A percentile compares a stretch with the other conserved stretches of the same genome.
These are phyloP conservation scores for Ophiostoma montium DNA, from an alignment of 2,329 filamentous ascomycete genomes.

Conservation along the genomic window DNA sequence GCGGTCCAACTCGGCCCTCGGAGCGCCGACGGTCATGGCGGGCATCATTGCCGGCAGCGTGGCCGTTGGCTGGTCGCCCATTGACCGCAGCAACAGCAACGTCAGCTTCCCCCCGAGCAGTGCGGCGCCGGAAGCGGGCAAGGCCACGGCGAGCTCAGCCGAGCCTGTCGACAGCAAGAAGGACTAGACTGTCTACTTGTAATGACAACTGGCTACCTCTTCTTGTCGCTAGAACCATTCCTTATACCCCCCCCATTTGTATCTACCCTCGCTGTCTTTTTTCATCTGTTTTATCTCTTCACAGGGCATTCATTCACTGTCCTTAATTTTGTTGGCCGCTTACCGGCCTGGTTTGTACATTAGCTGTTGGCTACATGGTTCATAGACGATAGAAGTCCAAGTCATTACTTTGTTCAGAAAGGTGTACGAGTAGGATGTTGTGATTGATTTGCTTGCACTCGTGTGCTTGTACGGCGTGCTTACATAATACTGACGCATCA, in stretches of 20 bases:
- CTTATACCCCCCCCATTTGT: neutral
- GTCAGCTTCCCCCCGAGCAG: neutral
- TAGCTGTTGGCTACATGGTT: neutral
- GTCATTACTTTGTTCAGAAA: too few species aligned
- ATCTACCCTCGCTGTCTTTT: neutral
- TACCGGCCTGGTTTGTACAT: neutral
- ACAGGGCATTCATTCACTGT: neutral
- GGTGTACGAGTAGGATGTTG: too few species aligned
- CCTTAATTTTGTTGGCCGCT: neutral
- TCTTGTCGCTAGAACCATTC: neutral
- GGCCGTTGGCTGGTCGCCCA: constrained; percentile 62
- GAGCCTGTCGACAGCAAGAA: neutral
- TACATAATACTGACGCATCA: too few species aligned
- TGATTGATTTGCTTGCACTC: too few species aligned
- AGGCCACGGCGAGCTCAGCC: neutral
- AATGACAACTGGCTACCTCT: too few species aligned
- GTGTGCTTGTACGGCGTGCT: too few species aligned
- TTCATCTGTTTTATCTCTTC: neutral
- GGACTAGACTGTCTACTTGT: neutral
- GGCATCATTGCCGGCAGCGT: constrained; percentile 67
- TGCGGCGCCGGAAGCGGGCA: neutral
- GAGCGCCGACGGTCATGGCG: constrained; percentile 67
- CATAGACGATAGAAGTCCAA: neutral
- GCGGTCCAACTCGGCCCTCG: constrained; percentile 55
- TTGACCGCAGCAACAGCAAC: constrained; percentile 33